phyloP scores from a whole-genome alignment of 306 rosid genomes.

The Pueraria montana region DNA sequence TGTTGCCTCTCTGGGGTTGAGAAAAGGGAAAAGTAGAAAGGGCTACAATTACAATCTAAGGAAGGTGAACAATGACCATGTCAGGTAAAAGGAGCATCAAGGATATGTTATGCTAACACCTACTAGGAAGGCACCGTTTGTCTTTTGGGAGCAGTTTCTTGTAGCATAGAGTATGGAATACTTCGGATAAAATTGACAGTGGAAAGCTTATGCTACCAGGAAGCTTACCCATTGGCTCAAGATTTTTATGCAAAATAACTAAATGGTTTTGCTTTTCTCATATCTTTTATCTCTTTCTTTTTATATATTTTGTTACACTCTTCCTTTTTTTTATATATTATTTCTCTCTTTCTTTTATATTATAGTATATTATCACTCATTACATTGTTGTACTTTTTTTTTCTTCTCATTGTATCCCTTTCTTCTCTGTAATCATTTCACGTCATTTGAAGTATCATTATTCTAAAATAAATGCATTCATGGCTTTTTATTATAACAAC shows the following conservation, averaged over 20 bases:
- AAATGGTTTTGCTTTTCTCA: background rate
- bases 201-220: background rate
- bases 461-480: background rate
- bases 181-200: background rate
- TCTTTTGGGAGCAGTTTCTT: slow-evolving; percentile 16
- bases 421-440: background rate
- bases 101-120: background rate
- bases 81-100: background rate
- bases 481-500: background rate
- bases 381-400: background rate
- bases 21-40: no score
- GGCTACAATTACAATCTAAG: no score
- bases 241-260: background rate
- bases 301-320: background rate
- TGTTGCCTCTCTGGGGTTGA: no score
- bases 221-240: background rate
- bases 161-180: background rate
- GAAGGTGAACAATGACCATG: background rate
- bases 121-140: background rate
- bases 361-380: background rate
- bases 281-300: background rate
- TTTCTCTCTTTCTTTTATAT: background rate
- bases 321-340: background rate
- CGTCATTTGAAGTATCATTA: background rate
- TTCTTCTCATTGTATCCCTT: background rate